A percentile compares a stretch with the other conserved stretches of the same genome.
These are phyloP conservation scores for Hypomontagnella submonticulosa DNA, from an alignment of 495 filamentous ascomycete genomes.

Conservation along the genomic window DNA sequence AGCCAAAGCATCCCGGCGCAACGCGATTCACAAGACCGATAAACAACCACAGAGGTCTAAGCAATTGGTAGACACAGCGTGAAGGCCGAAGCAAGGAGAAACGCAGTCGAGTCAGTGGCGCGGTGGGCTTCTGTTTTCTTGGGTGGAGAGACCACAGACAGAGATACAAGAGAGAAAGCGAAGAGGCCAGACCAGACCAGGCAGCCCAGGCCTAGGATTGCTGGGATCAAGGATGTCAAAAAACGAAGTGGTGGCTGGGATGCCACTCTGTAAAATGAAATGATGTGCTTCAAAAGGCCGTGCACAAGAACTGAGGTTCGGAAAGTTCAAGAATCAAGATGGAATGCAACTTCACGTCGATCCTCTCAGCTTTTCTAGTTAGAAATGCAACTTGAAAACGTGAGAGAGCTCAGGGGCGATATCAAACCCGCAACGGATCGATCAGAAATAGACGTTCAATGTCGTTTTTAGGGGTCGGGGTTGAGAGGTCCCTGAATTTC, in stretches of 20 bases:
- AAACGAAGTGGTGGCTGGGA: conserved; percentile 35
- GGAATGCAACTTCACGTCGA: conserved; percentile 24
- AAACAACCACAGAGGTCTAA: conserved; percentile 23
- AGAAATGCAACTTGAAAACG: conserved; percentile 20
- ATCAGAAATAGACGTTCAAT: background rate
- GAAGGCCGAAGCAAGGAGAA: conserved; percentile 36
- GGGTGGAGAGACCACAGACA: conserved; percentile 27
- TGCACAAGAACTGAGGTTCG: conserved; percentile 34
- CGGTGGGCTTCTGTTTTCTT: conserved; percentile 40
- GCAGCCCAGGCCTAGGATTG: conserved; percentile 26
- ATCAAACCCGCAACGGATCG: background rate
- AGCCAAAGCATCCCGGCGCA: conserved; percentile 42
- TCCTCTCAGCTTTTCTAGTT: background rate
- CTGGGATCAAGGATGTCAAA: conserved; percentile 41
- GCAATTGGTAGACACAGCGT: conserved; percentile 16
- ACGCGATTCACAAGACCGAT: conserved; percentile 31
- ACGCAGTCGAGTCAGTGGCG: conserved; percentile 37
- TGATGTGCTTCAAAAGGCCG: conserved; percentile 42
- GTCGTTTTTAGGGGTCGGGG: conserved; percentile 18
- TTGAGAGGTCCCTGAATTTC: conserved; percentile 33
- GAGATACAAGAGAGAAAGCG: background rate
- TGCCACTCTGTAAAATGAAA: conserved; percentile 40
- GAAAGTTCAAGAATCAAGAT: conserved; percentile 24
- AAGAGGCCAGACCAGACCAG: conserved; percentile 10
- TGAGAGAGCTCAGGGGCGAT: background rate